A percentile compares a stretch with the other conserved stretches of the same genome.
phyloP scores from a whole-genome alignment of 305 asterid genomes.

The Fraxinus albicans region DNA sequence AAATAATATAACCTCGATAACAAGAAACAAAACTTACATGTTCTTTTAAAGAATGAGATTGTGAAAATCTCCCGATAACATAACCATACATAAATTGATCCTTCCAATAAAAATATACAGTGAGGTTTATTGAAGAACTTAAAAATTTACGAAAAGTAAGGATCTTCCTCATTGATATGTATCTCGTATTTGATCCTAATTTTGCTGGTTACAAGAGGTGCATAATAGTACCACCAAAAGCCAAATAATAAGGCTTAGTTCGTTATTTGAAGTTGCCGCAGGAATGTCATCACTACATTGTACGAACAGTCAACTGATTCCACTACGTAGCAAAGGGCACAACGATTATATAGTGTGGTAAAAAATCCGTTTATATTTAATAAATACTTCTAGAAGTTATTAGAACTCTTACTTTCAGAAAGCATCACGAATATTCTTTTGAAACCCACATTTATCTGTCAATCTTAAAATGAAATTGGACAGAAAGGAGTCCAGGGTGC shows the following conservation, averaged over 20 bases:
- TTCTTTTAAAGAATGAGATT: background rate
- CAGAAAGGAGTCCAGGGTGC: conserved; percentile 1
- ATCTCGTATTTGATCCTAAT: background rate
- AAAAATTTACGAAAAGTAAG: background rate
- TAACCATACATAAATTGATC: background rate
- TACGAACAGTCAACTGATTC: background rate
- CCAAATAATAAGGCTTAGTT: background rate
- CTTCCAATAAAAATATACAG: background rate
- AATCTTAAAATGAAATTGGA: background rate
- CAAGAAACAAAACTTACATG: background rate
- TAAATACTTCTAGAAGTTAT: background rate
- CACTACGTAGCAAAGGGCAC: background rate
- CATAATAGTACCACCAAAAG: background rate
- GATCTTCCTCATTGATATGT: background rate
- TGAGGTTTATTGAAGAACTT: background rate
- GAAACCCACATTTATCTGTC: conserved; percentile 7
- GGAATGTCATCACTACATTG: background rate
- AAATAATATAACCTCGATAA: background rate
- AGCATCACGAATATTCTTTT: background rate
- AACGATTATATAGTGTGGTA: background rate
- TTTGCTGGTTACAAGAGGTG: background rate
- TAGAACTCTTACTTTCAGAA: background rate
- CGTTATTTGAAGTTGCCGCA: background rate
- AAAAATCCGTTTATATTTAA: conserved; percentile 1
- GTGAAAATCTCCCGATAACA: background rate